Base-by-base conservation (phyloP, 495 filamentous ascomycete genomes). In the Aspergillus saccharolyticus region DNA sequence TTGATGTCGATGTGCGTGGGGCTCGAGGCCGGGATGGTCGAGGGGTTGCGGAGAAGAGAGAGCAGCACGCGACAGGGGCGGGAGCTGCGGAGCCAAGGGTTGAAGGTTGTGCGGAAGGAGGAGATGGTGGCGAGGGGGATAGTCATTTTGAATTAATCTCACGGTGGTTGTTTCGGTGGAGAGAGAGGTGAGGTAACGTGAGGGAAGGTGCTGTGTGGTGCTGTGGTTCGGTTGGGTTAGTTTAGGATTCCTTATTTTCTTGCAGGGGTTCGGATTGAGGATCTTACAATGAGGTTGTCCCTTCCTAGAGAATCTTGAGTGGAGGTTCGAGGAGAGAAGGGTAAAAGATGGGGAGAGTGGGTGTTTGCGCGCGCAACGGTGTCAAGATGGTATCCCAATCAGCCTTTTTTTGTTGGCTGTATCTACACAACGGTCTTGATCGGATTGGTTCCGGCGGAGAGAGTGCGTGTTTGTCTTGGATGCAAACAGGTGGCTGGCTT, bases 1-100 rank as follows among this genome's bases (percentile, higher is more conserved):
- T 86, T 84, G 57, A 90, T 88, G 55, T 86, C 83, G 69, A 98
- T 88, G 68, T 83, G 85, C 80, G 91, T 89, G 18, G 66, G 75
- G 46, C 79, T 77, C 44, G 89, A 83, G 22, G 90, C 87, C 54
- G 88, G 83, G 19, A 88, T 82, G 8, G 94, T 93, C 52, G 66
- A 64, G 7, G 76, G 76, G 28, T 69, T 77, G 62, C 74, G 76
- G n/a, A 99, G 85, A 45, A 87, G 80, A 20, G 89, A 85, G 61
- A 97, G 87, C 70, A 99, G 91, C 46, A 92, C 74, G 14, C 95
- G 85, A 30, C 90, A 90, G 28, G 91, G 86, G 64, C 90, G 89
- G 39, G 87, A 80, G 64, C 79, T 75, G 15, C 81, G 78, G 5
- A 81, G 83, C 83, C 97, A 99, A 19, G 95, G 95, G 74, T 96